Evolutionary conservation across 2,329 filamentous ascomycete species (phyloP).

Genomic region (Penicillium hordei): DNA sequence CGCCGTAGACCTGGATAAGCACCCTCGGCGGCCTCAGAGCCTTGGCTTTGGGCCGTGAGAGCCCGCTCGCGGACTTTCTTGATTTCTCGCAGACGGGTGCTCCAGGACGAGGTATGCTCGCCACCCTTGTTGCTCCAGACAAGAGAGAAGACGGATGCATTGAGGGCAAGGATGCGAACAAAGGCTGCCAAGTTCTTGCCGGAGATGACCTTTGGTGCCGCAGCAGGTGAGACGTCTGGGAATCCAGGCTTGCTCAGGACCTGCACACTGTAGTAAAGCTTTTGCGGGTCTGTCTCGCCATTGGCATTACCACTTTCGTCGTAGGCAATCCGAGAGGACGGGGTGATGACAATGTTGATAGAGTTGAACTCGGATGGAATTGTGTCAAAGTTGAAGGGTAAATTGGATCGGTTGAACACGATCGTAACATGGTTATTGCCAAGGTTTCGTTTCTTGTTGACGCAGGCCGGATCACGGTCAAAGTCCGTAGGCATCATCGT

Average conservation of each 20-base stretch:
- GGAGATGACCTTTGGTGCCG: conserved; percentile 84
- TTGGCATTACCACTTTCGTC: conserved; percentile 41
- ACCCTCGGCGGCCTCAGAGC: conserved; percentile 32
- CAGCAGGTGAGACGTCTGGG: conserved; percentile 85
- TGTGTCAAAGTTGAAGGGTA: conserved; percentile 83
- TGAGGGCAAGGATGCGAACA: conserved; percentile 83
- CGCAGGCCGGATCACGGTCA: conserved; percentile 71
- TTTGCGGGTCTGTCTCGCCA: conserved; percentile 32
- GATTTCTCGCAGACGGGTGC: conserved; percentile 81
- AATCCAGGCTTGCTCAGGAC: conserved; percentile 86
- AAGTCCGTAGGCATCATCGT: conserved; percentile 95
- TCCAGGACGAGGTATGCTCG: conserved; percentile 87
- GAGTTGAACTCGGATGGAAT: conserved; percentile 96
- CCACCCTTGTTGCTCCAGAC: conserved; percentile 78
- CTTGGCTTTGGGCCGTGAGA: conserved; percentile 31
- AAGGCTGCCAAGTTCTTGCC: conserved; percentile 79
- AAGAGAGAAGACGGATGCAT: conserved; percentile 86
- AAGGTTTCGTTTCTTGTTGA: conserved; percentile 89
- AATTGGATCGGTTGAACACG: conserved; percentile 94
- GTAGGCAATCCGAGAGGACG: conserved; percentile 55
- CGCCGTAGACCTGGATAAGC: conserved; percentile 35
- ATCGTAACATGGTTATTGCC: conserved; percentile 99
- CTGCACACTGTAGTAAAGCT: conserved; percentile 79
- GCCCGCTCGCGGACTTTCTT: conserved; percentile 69
- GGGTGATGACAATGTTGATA: conserved; percentile 93